Evolutionary conservation across 352 stramenopile species (phyloP), one percentile per base, ranked within the genome.

Genomic region (Elongisporangium prolatum): DNA sequence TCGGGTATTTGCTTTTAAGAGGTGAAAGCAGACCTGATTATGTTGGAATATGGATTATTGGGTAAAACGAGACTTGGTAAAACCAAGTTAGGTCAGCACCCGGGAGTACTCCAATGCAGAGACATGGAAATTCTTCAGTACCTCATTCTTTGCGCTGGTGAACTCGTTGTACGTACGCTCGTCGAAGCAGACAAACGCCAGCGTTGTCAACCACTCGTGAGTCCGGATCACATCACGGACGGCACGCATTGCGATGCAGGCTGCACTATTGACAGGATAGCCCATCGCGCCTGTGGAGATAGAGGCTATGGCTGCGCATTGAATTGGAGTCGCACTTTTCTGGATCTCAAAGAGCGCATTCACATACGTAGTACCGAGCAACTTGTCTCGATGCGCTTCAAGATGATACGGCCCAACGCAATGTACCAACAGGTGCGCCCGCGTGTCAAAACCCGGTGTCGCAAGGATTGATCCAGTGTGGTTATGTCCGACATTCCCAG

Each of bases 171-270:
- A 40, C 14, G 28, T 40, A 13, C 28, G 28, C 28, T 61, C 63
- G 24, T 88, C 77, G 21, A 86, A 57, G 55, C 76, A 88, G 8
- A 85, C 76, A 52, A 88, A 84, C 20, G 57, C 67, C 11, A 90
- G 57, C 11, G 64, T 81, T 51, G 73, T 61, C 3, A 40, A 56
- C 64, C 78, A 90, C 28, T 40, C 28, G 34, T 58, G 56, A 3
- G 67, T 59, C 11, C 68, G 67, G n/a, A 87, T 69, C 47, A 72
- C 22, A 49, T 88, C 80, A 1, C 68, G 71, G 17, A 87, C 62
- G 3, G 65, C 72, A 6, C 57, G 59, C 24, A 88, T 34, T 22
- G 80, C 72, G 25, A 80, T 71, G 21, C 62, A 51, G 18, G 75
- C 70, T 0, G 80, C 77, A 4, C 60, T 52, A 0, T 66, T 18